Evolutionary conservation across 495 filamentous ascomycete species (phyloP).

Genomic region (Aspergillus bertholletiae): DNA sequence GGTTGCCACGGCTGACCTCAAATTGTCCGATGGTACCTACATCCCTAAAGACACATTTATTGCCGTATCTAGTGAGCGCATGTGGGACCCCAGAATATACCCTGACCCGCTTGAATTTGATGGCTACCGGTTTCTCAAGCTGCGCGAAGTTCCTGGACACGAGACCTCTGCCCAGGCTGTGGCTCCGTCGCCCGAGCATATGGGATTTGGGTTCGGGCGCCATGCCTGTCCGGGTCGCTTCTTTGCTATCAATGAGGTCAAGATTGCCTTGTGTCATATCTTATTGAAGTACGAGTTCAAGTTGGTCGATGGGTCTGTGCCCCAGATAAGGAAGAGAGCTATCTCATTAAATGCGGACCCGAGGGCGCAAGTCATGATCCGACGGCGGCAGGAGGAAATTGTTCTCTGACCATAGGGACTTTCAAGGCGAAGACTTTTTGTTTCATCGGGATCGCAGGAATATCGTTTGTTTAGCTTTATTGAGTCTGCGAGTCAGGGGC

Average conservation of each 20-base stretch:
- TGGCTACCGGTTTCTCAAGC: slow-evolving; percentile 28
- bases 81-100: slow-evolving; percentile 30
- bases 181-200: slow-evolving; percentile 23
- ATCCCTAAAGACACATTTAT: slow-evolving; percentile 18
- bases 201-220: slow-evolving; percentile 34
- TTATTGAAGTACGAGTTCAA: slow-evolving; percentile 48
- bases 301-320: too few species aligned
- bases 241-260: slow-evolving; percentile 36
- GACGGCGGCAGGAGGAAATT: too few species aligned
- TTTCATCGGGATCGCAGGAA: too few species aligned
- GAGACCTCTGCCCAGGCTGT: slow-evolving; percentile 27
- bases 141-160: slow-evolving; percentile 23
- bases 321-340: too few species aligned
- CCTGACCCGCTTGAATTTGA: slow-evolving; percentile 33
- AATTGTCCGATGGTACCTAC: slow-evolving; percentile 9
- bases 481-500: too few species aligned
- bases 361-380: too few species aligned
- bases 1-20: slow-evolving; percentile 6
- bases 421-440: too few species aligned
- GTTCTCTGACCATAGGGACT: too few species aligned
- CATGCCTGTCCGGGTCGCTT: slow-evolving; percentile 46
- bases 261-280: slow-evolving; percentile 28
- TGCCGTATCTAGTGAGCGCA: slow-evolving; percentile 15
- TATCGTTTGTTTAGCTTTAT: too few species aligned
- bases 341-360: too few species aligned